phyloP scores from a whole-genome alignment of 1,284 basidiomycete species.

The Stereum hirsutum region DNA sequence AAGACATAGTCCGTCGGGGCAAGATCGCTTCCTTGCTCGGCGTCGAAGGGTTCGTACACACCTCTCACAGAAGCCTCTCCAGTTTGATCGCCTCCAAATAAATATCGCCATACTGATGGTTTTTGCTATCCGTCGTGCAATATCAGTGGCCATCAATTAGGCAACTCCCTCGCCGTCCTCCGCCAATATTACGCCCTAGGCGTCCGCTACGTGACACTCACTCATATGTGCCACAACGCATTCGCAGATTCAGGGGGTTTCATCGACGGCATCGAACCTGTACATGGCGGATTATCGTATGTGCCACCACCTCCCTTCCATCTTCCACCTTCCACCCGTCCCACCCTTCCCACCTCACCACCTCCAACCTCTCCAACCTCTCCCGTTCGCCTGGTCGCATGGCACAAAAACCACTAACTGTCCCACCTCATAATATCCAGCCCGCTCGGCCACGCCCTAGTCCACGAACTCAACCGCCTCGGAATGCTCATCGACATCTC shows the following conservation, averaged over 20 bases:
- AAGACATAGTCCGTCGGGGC: slow-evolving; percentile 48
- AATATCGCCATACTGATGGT: neutral
- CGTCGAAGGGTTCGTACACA: slow-evolving; percentile 83
- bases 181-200: slow-evolving; percentile 77
- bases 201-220: slow-evolving; percentile 83
- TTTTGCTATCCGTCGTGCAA: neutral
- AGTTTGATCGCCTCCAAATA: too few relatives aligned
- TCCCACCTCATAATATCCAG: too few relatives aligned
- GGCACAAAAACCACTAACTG: too few relatives aligned
- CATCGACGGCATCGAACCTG: slow-evolving; percentile 36
- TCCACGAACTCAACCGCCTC: slow-evolving; percentile 86
- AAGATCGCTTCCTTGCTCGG: slow-evolving; percentile 85
- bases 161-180: slow-evolving; percentile 77
- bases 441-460: slow-evolving; percentile 64
- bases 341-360: too few relatives aligned
- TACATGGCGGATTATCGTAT: slow-evolving; percentile 70
- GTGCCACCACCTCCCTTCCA: too few relatives aligned
- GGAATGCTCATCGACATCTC: slow-evolving; percentile 80
- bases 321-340: too few relatives aligned
- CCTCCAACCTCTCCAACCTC: too few relatives aligned
- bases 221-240: slow-evolving; percentile 85
- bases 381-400: too few relatives aligned
- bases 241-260: slow-evolving; percentile 84
- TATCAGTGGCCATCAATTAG: slow-evolving; percentile 76
- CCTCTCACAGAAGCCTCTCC: too few relatives aligned